Evolutionary conservation across 1,139 yeast genomes (phyloP), one percentile per base, ranked within the genome.

Genomic region (Geotrichum phurueaensis): DNA sequence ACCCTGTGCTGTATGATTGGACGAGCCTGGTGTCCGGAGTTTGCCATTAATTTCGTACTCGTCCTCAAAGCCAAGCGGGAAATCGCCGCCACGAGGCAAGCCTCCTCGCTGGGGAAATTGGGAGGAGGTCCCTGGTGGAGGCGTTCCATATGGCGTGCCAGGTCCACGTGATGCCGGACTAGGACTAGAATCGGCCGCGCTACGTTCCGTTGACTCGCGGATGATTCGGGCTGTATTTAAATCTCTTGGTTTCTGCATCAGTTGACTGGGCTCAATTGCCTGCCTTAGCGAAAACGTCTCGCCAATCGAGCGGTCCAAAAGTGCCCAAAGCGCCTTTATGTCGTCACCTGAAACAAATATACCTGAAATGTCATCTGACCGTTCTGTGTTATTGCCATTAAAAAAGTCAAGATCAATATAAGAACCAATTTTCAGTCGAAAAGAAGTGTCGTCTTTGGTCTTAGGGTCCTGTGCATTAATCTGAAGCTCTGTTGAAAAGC

Each of bases 121-220:
- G 31, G 54, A 33, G 18, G 43, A 12, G 33, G 23, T 18, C 13
- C 25, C 33, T 10, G 52, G 51, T 10, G 60, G 60, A 7, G 57
- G 57, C 5, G 60, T 58, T 15, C 53, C 57, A 23, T 23, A 50
- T 23, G 60, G 60, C 2, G 60, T 48, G 5, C 57, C 60, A 23
- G 60, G 60, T 2, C 57, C 60, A 25, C 56, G 53, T 13, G 57
- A 53, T 13, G 60, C 60, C 3, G 60, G 60, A 43, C 60, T 58
- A 9, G 60, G 60, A 39, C 60, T 58, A 7, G 60, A 58, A 13
- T 58, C 60, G 3, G 60, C 60, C 9, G 60, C 60, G 15, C 54
- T 53, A n/a, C 60, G 53, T 51, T 58, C 60, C 3, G 51, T 25
- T 4, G 60, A 58, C 39, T 58, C 60, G 15, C 57, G 57, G 7